phyloP scores from a whole-genome alignment of 768 basidiomycete species.

The Crepidotus variabilis region DNA sequence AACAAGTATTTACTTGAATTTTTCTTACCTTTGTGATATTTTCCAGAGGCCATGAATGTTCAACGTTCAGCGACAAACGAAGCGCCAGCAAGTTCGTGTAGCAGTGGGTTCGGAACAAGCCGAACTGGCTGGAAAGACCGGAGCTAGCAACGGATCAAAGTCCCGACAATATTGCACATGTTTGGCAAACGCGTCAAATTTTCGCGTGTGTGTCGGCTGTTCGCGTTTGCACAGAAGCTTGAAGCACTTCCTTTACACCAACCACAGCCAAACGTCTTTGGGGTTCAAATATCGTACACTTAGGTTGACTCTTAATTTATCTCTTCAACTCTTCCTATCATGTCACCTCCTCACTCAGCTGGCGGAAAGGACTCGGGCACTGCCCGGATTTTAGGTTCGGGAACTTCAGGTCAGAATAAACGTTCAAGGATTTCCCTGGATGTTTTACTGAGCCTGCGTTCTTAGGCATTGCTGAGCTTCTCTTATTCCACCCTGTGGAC shows the following conservation, averaged over 20 bases:
- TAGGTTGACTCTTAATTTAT: neutral
- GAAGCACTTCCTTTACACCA: neutral
- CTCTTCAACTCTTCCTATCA: neutral
- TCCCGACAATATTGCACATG: neutral
- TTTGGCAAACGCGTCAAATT: neutral
- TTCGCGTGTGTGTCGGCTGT: neutral
- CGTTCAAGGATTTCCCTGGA: neutral
- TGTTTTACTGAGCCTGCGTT: slow-evolving; percentile 1
- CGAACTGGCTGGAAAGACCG: neutral
- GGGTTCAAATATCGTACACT: too few species aligned
- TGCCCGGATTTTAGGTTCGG: slow-evolving; percentile 89
- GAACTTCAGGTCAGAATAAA: slow-evolving; percentile 73
- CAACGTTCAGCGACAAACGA: too few species aligned
- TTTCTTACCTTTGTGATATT: too few species aligned
- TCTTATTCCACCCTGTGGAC: slow-evolving; percentile 95
- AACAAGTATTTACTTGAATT: too few species aligned
- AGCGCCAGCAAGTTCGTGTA: too few species aligned
- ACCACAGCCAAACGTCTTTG: too few species aligned
- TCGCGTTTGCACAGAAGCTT: neutral
- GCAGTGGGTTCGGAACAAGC: too few species aligned
- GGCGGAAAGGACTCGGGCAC: slow-evolving; percentile 83
- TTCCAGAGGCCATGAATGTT: too few species aligned
- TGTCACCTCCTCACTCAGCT: slow-evolving; percentile 40
- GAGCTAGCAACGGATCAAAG: neutral
- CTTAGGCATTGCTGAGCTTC: slow-evolving; percentile 87